Evolutionary conservation across 73 alveolate genomes (phyloP).

Genomic region (Tetrahymena malaccensis): DNA sequence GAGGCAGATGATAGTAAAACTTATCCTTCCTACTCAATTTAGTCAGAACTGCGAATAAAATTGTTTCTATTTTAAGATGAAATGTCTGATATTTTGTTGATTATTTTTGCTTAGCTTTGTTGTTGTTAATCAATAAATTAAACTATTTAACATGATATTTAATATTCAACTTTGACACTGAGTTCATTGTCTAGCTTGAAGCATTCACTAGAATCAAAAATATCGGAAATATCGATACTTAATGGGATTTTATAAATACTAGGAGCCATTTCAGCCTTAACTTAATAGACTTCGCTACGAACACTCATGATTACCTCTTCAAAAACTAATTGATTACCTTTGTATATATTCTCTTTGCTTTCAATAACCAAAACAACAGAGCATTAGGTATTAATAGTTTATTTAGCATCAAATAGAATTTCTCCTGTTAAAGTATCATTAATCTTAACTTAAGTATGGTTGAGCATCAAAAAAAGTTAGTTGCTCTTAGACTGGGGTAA

Average conservation of each 20-base stretch:
- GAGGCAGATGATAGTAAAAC: not conserved
- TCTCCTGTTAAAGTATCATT: not conserved
- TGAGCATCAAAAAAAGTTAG: not conserved
- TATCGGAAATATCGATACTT: not conserved
- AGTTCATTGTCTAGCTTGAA: not conserved
- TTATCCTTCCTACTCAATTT: not conserved
- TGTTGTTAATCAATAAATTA: not conserved
- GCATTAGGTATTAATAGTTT: not conserved
- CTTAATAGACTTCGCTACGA: not conserved
- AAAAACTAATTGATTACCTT: not conserved
- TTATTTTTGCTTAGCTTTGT: not conserved
- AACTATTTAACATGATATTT: not conserved
- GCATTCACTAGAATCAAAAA: not conserved
- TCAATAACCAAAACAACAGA: not conserved
- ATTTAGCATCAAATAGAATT: not conserved
- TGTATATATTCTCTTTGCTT: not conserved
- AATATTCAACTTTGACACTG: not conserved
- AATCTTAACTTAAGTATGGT: not conserved
- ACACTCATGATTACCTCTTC: not conserved
- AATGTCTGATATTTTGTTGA: not conserved
- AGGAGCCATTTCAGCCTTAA: not conserved
- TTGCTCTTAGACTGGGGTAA: not conserved
- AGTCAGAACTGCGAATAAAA: not conserved
- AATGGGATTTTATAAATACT: not conserved
- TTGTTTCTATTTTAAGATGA: not conserved